Evolutionary conservation across 768 basidiomycete genomes (phyloP).

Genomic region (Trametes punicea): DNA sequence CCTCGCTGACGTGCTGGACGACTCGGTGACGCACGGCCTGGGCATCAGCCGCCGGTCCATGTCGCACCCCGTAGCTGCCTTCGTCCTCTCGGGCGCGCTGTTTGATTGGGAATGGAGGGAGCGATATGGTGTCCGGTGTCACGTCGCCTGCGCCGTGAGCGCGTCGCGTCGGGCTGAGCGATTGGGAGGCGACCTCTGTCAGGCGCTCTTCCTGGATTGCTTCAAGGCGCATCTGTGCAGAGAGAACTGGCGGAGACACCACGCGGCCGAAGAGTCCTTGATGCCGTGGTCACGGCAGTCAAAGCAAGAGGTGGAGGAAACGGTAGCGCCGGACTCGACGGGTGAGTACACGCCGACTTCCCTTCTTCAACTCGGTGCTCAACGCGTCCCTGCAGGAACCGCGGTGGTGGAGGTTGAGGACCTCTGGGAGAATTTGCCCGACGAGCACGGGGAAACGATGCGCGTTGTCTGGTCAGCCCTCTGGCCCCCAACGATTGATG

Average conservation of each 20-base stretch:
- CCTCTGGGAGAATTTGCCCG: not conserved
- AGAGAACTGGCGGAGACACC: not conserved
- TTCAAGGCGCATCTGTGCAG: not conserved
- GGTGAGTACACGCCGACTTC: not conserved
- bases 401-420: not conserved
- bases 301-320: not conserved
- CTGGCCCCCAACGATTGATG: not conserved
- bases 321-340: not conserved
- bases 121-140: not conserved
- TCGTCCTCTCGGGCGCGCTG: not conserved
- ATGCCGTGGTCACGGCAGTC: not conserved
- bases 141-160: not conserved
- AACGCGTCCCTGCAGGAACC: not conserved
- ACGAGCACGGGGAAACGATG: not conserved
- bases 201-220: not conserved
- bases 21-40: not conserved
- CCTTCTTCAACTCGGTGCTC: not conserved
- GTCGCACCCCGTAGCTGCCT: not conserved
- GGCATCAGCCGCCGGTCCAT: not conserved
- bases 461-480: not conserved
- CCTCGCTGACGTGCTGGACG: not conserved
- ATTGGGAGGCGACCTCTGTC: not conserved
- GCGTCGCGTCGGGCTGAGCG: not conserved
- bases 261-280: not conserved
- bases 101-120: not conserved